Base-by-base conservation (phyloP, 768 basidiomycete genomes). In the Boletus sensibilis region DNA sequence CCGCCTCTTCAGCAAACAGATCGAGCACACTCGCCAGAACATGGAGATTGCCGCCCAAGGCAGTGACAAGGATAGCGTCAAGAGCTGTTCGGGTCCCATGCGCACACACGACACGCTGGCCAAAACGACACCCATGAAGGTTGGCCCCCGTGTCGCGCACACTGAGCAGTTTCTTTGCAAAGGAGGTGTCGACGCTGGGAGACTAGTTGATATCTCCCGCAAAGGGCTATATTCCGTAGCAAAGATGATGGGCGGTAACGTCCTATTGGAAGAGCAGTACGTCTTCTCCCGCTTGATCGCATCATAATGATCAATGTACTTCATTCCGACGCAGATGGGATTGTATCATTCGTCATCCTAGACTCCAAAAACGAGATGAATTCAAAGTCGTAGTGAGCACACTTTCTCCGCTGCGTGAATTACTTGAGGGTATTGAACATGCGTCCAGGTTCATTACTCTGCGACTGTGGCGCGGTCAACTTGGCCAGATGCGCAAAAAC, bases 401-500 rank as follows among this genome's bases (percentile, higher is more conserved):
- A 12, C 45, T 31, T 50, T 56, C 37, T 53, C 49, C 38, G 42
- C 34, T 21, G 31, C 51, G 50, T 53, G 56, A 56, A 59, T 55
- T 43, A 43, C 49, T 40, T 35, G 46, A 58, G 46, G n/a, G 40
- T 43, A 48, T 53, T 41, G 49, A 62, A 58, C 57, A 55, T 59
- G 55, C 46, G 31, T 47, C 33, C 52, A 74, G 73, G 73, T 74
- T 53, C 68, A 31, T 55, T 74, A 74, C 51, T 63, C 62, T 39
- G 73, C 75, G 5, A 74, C 65, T 34, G 72, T 76, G 48, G 73
- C 73, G 29, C 72, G 73, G 62, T 74, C 74, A 40, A 34, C 41
- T 38, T 62, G 62, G 53, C 69, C 72, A 52, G 73, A 74, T 64
- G 74, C 68, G n/a, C 74, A 75, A 53, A 68, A 31, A 50, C 75